A percentile compares a stretch with the other conserved stretches of the same genome.
Evolutionary conservation across 495 filamentous ascomycete genomes (phyloP).

Genomic region (Neurospora discreta): DNA sequence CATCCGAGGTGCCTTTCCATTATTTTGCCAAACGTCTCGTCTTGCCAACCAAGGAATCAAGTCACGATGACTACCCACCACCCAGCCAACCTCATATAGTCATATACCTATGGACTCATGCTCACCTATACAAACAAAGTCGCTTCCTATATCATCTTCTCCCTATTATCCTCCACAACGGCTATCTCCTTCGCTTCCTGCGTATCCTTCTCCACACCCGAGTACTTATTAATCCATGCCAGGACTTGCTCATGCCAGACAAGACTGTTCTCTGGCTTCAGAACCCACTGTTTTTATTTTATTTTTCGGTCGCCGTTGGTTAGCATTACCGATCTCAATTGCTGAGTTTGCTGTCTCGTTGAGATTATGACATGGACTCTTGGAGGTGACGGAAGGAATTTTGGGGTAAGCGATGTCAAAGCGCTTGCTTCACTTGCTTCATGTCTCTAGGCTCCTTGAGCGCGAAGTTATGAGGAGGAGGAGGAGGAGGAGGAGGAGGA

Average conservation of each 20-base stretch:
- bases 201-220: slow-evolving; percentile 36
- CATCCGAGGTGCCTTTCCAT: neutral
- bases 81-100: neutral
- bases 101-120: neutral
- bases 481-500: neutral
- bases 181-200: neutral
- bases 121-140: neutral
- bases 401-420: neutral
- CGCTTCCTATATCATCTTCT: neutral
- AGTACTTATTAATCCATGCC: slow-evolving; percentile 79
- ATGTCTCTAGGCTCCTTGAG: neutral
- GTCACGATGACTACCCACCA: neutral
- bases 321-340: neutral
- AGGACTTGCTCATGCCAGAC: slow-evolving; percentile 87
- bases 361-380: neutral
- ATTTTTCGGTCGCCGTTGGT: neutral
- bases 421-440: neutral
- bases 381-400: neutral
- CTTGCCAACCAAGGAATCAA: neutral
- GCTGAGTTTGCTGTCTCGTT: neutral
- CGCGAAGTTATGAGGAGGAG: neutral
- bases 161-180: neutral
- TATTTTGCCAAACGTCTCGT: neutral
- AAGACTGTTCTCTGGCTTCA: slow-evolving; percentile 83
- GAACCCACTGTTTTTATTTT: slow-evolving; percentile 54